phyloP scores from a whole-genome alignment of 78 protist species.

The Polysphondylium violaceum region DNA sequence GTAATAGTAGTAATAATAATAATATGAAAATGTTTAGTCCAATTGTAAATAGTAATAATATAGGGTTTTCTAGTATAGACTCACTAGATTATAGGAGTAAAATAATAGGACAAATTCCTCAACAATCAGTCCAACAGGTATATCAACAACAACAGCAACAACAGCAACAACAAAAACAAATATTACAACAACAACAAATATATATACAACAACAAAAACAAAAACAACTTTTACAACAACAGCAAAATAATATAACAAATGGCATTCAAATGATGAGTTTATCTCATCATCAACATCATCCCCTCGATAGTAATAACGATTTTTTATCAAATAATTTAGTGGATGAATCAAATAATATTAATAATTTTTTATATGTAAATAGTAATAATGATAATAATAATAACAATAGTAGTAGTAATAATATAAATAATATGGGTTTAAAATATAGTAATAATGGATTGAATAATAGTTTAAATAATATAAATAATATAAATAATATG shows the following conservation, averaged over 20 bases:
- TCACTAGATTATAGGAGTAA: constrained; percentile 19
- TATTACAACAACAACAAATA: not conserved
- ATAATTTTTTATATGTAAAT: not conserved
- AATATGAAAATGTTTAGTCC: not conserved
- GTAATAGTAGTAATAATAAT: not conserved
- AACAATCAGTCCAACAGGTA: not conserved
- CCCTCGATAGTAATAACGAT: too few relatives aligned
- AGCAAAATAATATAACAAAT: not conserved
- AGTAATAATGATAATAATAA: not conserved
- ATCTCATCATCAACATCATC: constrained; percentile 10
- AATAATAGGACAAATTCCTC: constrained; percentile 6
- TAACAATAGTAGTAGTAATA: not conserved
- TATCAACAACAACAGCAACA: constrained; percentile 22
- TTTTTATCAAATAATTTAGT: too few relatives aligned
- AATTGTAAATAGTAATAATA: not conserved
- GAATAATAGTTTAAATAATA: constrained; percentile 16
- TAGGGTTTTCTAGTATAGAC: constrained; percentile 17
- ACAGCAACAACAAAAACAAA: constrained; percentile 26
- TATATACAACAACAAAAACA: not conserved
- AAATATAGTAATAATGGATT: constrained; percentile 6
- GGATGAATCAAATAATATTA: not conserved
- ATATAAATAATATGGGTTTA: not conserved
- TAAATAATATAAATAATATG: constrained; percentile 7
- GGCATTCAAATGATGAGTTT: not conserved
- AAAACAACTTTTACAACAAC: not conserved